Evolutionary conservation across 306 rosid genomes (phyloP).

Genomic region (Datisca glomerata): DNA sequence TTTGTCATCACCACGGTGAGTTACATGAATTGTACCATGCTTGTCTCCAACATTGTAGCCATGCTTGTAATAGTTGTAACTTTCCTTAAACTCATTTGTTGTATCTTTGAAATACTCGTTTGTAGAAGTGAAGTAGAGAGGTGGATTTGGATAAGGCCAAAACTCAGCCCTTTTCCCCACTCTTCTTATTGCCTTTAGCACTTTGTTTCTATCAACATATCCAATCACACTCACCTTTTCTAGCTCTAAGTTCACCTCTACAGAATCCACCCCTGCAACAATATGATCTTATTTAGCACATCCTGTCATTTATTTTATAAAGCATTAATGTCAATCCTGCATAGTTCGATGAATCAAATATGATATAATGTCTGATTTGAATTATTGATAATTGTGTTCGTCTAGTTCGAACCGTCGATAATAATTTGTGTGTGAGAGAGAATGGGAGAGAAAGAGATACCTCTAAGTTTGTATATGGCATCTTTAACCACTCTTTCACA

Average conservation of each 20-base stretch:
- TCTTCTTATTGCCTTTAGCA: slow-evolving; percentile 73
- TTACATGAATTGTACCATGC: slow-evolving; percentile 53
- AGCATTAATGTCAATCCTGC: too few relatives aligned
- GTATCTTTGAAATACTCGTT: slow-evolving; percentile 62
- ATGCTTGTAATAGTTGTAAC: slow-evolving; percentile 78
- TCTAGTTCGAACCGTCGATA: neutral
- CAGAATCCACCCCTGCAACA: slow-evolving; percentile 63
- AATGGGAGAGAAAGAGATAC: neutral
- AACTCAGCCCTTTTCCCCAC: slow-evolving; percentile 86
- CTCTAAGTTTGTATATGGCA: neutral
- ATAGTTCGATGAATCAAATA: too few relatives aligned
- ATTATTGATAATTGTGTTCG: too few relatives aligned
- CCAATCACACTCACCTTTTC: slow-evolving; percentile 65
- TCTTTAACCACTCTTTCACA: neutral
- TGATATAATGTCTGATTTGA: too few relatives aligned
- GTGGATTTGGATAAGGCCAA: slow-evolving; percentile 79
- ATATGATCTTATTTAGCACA: too few relatives aligned
- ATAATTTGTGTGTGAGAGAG: neutral
- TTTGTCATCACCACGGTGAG: slow-evolving; percentile 80
- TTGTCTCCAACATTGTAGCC: slow-evolving; percentile 74
- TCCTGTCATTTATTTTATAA: too few relatives aligned
- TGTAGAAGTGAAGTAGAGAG: slow-evolving; percentile 68
- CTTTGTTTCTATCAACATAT: slow-evolving; percentile 74
- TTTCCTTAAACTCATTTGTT: slow-evolving; percentile 56
- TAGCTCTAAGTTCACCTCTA: slow-evolving; percentile 54